A percentile compares a stretch with the other conserved stretches of the same genome.
These are phyloP conservation scores for Lecanicillium sp. DNA, from an alignment of 2,329 filamentous ascomycete genomes.

Conservation along the genomic window DNA sequence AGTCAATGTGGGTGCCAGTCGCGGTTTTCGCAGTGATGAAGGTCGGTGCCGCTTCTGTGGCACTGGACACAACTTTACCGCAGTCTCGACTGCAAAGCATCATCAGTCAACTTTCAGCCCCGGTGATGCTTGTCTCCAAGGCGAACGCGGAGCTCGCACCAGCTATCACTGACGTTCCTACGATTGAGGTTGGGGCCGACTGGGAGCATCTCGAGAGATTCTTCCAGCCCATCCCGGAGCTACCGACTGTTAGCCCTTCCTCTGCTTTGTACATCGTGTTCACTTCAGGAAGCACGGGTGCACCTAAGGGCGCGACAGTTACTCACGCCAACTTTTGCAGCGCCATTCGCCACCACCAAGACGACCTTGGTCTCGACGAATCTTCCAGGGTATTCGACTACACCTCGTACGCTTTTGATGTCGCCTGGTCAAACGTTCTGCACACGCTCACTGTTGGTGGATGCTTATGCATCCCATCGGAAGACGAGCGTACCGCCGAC, in stretches of 20 bases:
- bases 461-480: constrained; percentile 20
- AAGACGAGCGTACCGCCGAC: constrained; percentile 16
- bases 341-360: constrained; percentile 7
- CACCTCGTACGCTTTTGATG: constrained; percentile 18
- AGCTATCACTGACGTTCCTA: not conserved
- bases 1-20: constrained; percentile 21
- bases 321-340: constrained; percentile 17
- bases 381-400: constrained; percentile 15
- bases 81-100: constrained; percentile 16
- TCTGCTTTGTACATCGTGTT: constrained; percentile 36
- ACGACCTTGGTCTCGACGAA: constrained; percentile 1
- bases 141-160: not conserved
- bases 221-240: not conserved
- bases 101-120: constrained; percentile 15
- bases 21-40: constrained; percentile 21
- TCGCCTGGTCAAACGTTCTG: constrained; percentile 20
- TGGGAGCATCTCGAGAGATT: not conserved
- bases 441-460: constrained; percentile 19
- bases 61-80: constrained; percentile 22
- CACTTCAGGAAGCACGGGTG: constrained; percentile 47
- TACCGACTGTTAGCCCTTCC: not conserved
- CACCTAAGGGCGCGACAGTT: constrained; percentile 43
- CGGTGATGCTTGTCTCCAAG: constrained; percentile 17
- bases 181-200: not conserved
- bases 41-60: constrained; percentile 21